A percentile compares a stretch with the other conserved stretches of the same genome.
phyloP scores from a whole-genome alignment of 306 rosid genomes.

The Cicer judaicum region DNA sequence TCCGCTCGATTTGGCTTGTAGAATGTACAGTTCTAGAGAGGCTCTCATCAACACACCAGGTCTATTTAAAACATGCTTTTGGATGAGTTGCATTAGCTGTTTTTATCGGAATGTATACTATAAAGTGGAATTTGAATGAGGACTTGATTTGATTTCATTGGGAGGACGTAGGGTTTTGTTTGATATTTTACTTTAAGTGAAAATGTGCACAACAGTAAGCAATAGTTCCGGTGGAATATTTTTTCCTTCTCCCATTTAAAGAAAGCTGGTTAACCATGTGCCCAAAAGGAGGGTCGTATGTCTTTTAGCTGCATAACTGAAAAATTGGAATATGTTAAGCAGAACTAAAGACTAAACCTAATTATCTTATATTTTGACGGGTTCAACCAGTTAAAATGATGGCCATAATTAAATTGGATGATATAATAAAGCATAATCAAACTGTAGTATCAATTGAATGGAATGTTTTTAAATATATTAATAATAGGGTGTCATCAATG shows the following conservation, averaged over 20 bases:
- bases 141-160: constrained; percentile 32
- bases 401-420: not conserved
- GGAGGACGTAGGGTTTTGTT: constrained; percentile 31
- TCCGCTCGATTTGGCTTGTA: constrained; percentile 51
- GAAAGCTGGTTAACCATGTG: not conserved
- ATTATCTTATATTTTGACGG: not conserved
- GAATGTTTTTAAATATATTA: not conserved
- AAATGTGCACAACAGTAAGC: constrained; percentile 14
- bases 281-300: not conserved
- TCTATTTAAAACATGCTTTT: constrained; percentile 43
- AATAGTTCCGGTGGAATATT: not conserved
- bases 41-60: constrained; percentile 56
- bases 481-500: too few species aligned
- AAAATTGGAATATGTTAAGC: not conserved
- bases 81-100: constrained; percentile 45
- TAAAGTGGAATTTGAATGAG: constrained; percentile 35
- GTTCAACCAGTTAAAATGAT: not conserved
- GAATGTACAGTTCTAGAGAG: constrained; percentile 70
- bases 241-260: not conserved
- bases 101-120: constrained; percentile 28
- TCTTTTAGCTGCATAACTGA: constrained; percentile 4
- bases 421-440: too few species aligned
- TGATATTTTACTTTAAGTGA: constrained; percentile 3
- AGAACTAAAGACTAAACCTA: not conserved
- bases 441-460: too few species aligned